phyloP scores from a whole-genome alignment of 495 filamentous ascomycete species.

The Penicillium waksmanii region DNA sequence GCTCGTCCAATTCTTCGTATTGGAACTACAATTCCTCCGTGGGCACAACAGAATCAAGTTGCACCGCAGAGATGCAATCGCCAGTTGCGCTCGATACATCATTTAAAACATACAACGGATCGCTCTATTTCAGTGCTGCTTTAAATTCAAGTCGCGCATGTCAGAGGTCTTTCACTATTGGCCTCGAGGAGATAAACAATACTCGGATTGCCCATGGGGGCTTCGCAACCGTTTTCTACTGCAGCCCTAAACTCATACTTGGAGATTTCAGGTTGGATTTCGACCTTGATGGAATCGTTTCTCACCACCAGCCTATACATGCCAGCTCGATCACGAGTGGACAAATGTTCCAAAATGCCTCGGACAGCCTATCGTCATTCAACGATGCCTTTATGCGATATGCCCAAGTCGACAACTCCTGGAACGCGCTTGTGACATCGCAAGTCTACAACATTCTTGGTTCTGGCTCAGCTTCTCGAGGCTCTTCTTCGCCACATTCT shows the following conservation, averaged over 20 bases:
- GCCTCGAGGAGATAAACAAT: neutral
- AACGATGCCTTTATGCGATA: slow-evolving; percentile 13
- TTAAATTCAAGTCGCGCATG: neutral
- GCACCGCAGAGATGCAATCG: slow-evolving; percentile 10
- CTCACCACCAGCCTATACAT: slow-evolving; percentile 10
- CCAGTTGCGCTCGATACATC: neutral
- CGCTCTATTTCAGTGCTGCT: slow-evolving; percentile 1
- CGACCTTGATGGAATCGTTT: slow-evolving; percentile 13
- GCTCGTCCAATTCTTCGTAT: neutral
- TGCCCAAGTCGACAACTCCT: neutral
- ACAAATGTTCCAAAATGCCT: slow-evolving; percentile 20
- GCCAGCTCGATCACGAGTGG: slow-evolving; percentile 16
- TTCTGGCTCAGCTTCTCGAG: neutral
- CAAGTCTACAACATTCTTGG: neutral
- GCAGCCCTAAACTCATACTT: slow-evolving; percentile 18
- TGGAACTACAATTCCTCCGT: slow-evolving; percentile 15
- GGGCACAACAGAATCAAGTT: neutral
- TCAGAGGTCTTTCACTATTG: slow-evolving; percentile 8
- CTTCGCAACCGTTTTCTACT: slow-evolving; percentile 17
- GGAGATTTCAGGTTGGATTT: slow-evolving; percentile 22
- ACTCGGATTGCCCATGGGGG: neutral
- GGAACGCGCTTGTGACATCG: neutral
- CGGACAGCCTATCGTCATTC: slow-evolving; percentile 17
- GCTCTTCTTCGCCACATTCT: neutral
- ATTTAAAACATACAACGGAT: neutral